Base-by-base conservation (phyloP, 1,284 basidiomycete genomes). In the Tetrapyrgos nigripes region DNA sequence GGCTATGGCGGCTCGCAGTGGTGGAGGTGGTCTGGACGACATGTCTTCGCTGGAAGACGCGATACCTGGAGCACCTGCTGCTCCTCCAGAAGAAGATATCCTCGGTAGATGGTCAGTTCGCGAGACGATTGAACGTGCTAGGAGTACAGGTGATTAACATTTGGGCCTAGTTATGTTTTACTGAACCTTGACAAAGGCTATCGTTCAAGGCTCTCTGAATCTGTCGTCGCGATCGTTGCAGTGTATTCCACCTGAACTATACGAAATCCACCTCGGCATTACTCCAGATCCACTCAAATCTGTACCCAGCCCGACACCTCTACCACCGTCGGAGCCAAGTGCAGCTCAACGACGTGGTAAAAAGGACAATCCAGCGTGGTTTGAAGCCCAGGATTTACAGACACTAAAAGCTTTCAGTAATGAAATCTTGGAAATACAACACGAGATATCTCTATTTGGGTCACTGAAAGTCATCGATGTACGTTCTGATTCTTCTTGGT, bases 371-470 rank as follows among this genome's bases (percentile, higher is more conserved):
- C 82, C 84, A 17, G 79, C 88, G 1, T 92, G 91, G 90, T 93
- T 86, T 64, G 91, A 92, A 67, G 87, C 87, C 3, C 87, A 90
- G 66, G 91, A 93, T 71, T 73, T 93, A 21, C 81, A 83, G 45
- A 76, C 89, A 1, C 71, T 93, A 46, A 92, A 91, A 66, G 87
- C 86, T 19, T 87, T 87, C 82, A 89, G 85, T 64, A 93, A 93
- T 65, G 86, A 88, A 28, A 92, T 93, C 31, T 64, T 82, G 13
- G 88, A 90, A 68, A 80, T 93, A 29, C 91, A 92, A 65, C 86
- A 86, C 24, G 92, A 93, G 68, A 86, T 93, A 28, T 88, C 88
- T 0, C 78, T 93, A 59, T 93, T 93, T 68, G 91, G 92, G 3
- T 91, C 89, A 2, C 75, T 93, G 51, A 92, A 92, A 72, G 81